Percentiles rank a stretch among this genome's conserved stretches.
Evolutionary conservation across 1,284 basidiomycete genomes (phyloP).

Genomic region (Lignosus rhinocerotis): DNA sequence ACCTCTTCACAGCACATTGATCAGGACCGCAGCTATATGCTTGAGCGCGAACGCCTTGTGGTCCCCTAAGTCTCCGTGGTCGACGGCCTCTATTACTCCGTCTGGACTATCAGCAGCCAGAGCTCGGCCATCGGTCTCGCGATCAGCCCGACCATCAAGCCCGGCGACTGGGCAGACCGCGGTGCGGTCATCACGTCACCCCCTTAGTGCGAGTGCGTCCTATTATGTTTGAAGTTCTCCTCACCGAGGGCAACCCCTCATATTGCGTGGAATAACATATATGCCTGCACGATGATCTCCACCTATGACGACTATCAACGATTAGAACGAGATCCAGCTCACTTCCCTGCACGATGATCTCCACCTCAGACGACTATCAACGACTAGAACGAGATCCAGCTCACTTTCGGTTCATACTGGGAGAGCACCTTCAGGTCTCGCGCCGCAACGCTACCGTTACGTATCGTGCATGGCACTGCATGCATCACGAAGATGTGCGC

Average conservation of each 20-base stretch:
- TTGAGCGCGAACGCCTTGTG: no score
- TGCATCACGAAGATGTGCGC: neutral
- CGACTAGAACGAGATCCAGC: conserved; percentile 1
- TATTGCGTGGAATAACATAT: no score
- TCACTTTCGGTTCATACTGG: conserved; percentile 15
- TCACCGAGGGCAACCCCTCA: no score
- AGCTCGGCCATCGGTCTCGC: conserved; percentile 36
- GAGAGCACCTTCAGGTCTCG: conserved; percentile 8
- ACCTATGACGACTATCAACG: no score
- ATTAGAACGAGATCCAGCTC: no score
- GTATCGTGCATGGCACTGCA: neutral
- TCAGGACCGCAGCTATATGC: no score
- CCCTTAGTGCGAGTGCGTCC: conserved; percentile 31
- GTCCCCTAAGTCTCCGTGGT: no score
- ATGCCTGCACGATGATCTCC: no score
- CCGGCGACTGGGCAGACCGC: conserved; percentile 36
- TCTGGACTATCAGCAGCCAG: conserved; percentile 34
- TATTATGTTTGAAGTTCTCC: no score
- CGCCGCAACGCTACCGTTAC: neutral
- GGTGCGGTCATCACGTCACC: conserved; percentile 33
- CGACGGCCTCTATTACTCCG: conserved; percentile 34
- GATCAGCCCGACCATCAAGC: conserved; percentile 33
- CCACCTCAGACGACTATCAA: no score
- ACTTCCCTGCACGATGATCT: no score
- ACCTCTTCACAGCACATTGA: no score